Conservation (phyloP, 176 grass and related monocot species). For the Musa acuminata region DNA sequence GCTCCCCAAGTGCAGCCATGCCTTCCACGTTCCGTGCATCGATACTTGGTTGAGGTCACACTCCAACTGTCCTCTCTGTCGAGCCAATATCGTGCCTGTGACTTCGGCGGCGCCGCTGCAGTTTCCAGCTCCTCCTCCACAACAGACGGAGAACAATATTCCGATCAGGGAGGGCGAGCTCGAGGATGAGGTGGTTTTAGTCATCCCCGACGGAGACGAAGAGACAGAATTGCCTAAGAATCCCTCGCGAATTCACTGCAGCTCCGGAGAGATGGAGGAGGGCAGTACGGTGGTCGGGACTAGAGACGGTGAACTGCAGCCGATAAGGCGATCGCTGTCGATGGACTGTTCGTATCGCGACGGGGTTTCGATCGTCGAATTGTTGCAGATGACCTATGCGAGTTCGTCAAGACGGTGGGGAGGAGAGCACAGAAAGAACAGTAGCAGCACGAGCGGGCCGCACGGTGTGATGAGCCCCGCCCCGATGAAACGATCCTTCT, state of each 20-base stretch:
- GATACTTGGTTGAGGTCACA: constrained; percentile 1
- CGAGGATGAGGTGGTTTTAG: background rate
- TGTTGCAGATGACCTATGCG: background rate
- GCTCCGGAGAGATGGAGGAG: background rate
- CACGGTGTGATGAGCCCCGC: background rate
- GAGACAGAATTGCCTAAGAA: background rate
- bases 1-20: constrained; percentile 9
- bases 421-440: background rate
- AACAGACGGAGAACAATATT: background rate
- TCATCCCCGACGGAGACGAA: background rate
- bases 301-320: background rate
- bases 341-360: background rate
- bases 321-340: background rate
- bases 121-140: background rate
- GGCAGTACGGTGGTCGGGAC: background rate
- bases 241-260: background rate
- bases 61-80: constrained; percentile 2
- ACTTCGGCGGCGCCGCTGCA: background rate
- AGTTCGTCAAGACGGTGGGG: constrained; percentile 5
- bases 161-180: background rate
- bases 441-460: background rate
- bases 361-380: background rate
- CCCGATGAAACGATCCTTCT: background rate
- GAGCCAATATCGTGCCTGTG: background rate
- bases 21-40: constrained; percentile 1